Conservation (phyloP, 1,139 yeast genomes). For the Protomyces arabidopsidicola region DNA sequence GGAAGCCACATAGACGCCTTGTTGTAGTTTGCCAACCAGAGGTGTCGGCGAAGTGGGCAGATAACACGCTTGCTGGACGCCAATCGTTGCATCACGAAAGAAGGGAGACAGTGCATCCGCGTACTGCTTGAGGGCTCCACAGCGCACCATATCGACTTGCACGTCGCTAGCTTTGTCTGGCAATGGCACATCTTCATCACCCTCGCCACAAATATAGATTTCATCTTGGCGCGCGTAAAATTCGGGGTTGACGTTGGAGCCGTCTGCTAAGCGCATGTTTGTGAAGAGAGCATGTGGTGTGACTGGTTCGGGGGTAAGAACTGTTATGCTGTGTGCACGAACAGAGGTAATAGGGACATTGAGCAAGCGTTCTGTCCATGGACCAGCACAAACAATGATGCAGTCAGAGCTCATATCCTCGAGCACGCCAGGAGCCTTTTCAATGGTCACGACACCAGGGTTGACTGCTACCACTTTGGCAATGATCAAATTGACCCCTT, state of each 20-base stretch:
- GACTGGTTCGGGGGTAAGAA: conserved; percentile 66
- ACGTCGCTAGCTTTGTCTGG: conserved; percentile 95
- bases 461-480: conserved; percentile 49
- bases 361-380: conserved; percentile 87
- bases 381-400: conserved; percentile 83
- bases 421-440: conserved; percentile 1
- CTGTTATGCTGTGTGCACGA: conserved; percentile 90
- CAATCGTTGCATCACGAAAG: conserved; percentile 67
- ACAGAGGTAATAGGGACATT: conserved; percentile 92
- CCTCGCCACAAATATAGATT: conserved; percentile 96
- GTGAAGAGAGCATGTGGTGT: conserved; percentile 93
- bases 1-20: conserved; percentile 70
- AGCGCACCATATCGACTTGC: conserved; percentile 76
- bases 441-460: conserved; percentile 9
- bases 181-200: conserved; percentile 80
- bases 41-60: conserved; percentile 94
- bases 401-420: conserved; percentile 56
- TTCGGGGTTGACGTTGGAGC: conserved; percentile 64
- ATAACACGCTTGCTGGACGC: conserved; percentile 90
- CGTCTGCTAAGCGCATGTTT: conserved; percentile 65
- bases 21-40: conserved; percentile 83
- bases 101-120: conserved; percentile 74
- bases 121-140: conserved; percentile 78
- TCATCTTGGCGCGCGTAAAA: conserved; percentile 93
- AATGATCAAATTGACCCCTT: conserved; percentile 74